These are phyloP conservation scores for Phaffia rhodozyma DNA, from an alignment of 1,284 basidiomycete genomes.

Conservation along the genomic window DNA sequence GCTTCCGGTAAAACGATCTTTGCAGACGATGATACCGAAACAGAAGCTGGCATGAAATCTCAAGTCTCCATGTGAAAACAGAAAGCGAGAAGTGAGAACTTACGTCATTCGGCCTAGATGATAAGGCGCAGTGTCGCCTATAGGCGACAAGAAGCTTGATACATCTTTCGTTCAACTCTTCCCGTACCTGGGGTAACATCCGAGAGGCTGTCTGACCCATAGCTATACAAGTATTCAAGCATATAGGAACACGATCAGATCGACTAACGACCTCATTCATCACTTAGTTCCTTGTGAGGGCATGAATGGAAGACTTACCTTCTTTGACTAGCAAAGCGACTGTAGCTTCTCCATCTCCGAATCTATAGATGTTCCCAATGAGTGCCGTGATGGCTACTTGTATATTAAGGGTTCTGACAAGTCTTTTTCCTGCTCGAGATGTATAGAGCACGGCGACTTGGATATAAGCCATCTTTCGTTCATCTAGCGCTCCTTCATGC, in stretches of 20 bases:
- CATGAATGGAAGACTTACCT: slow-evolving; percentile 42
- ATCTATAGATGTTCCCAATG: slow-evolving; percentile 84
- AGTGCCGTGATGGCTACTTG: slow-evolving; percentile 68
- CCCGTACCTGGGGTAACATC: slow-evolving; percentile 63
- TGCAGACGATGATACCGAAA: neutral
- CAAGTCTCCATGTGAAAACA: neutral
- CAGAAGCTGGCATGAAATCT: neutral
- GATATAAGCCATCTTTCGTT: slow-evolving; percentile 64
- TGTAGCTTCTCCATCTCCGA: slow-evolving; percentile 79
- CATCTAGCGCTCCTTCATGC: slow-evolving; percentile 52
- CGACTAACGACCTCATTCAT: neutral
- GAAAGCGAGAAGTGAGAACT: slow-evolving; percentile 21
- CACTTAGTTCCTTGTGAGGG: slow-evolving; percentile 5
- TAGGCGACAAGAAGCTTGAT: slow-evolving; percentile 77
- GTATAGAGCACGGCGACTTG: slow-evolving; percentile 93
- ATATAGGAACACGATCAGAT: slow-evolving; percentile 8
- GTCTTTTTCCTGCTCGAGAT: slow-evolving; percentile 58
- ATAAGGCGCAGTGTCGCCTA: slow-evolving; percentile 78
- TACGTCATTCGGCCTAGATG: slow-evolving; percentile 58
- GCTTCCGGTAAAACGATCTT: slow-evolving; percentile 90
- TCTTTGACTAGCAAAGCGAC: slow-evolving; percentile 66
- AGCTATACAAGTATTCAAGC: slow-evolving; percentile 39
- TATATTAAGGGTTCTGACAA: slow-evolving; percentile 78
- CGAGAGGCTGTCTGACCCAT: slow-evolving; percentile 53
- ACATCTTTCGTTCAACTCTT: slow-evolving; percentile 73